phyloP scores from a whole-genome alignment of 2,329 filamentous ascomycete species.

The Waltergamsia citrina region DNA sequence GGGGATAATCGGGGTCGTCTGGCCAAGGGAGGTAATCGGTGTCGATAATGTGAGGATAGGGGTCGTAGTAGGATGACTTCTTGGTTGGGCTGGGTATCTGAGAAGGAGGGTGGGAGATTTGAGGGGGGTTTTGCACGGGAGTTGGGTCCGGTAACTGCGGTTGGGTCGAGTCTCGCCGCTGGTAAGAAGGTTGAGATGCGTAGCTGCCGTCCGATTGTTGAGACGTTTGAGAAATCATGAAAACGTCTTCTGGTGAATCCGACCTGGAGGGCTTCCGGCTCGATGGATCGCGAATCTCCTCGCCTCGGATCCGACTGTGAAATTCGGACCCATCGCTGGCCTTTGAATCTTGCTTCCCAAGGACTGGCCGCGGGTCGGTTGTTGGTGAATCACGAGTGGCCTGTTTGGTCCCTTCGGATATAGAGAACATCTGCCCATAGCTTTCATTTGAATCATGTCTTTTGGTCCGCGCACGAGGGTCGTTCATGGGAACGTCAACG shows the following conservation, averaged over 20 bases:
- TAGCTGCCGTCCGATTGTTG: conserved; percentile 22
- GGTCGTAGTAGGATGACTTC: conserved; percentile 1
- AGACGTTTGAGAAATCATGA: conserved; percentile 38
- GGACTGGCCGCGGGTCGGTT: background rate
- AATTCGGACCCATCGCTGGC: conserved; percentile 21
- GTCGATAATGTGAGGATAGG: conserved; percentile 29
- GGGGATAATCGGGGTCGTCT: conserved; percentile 45
- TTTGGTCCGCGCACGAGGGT: conserved; percentile 10
- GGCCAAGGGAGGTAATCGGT: conserved; percentile 51
- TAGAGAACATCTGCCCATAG: conserved; percentile 48
- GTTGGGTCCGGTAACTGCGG: conserved; percentile 4
- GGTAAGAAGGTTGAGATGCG: conserved; percentile 19
- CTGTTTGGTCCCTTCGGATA: conserved; percentile 35
- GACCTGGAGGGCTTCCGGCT: conserved; percentile 5
- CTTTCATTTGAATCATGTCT: conserved; percentile 51
- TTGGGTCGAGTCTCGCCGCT: conserved; percentile 14
- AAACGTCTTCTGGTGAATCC: conserved; percentile 27
- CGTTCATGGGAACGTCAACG: conserved; percentile 38
- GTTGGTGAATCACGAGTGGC: conserved; percentile 6
- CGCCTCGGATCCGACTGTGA: conserved; percentile 34
- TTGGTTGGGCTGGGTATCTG: conserved; percentile 21
- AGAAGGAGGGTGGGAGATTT: too few relatives aligned
- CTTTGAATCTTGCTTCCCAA: background rate
- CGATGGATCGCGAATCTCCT: conserved; percentile 16
- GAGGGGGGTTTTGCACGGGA: conserved; percentile 7